A percentile compares a stretch with the other conserved stretches of the same genome.
These are phyloP conservation scores for Coniochaeta sp. DNA, from an alignment of 2,329 filamentous ascomycete species.

Conservation along the genomic window DNA sequence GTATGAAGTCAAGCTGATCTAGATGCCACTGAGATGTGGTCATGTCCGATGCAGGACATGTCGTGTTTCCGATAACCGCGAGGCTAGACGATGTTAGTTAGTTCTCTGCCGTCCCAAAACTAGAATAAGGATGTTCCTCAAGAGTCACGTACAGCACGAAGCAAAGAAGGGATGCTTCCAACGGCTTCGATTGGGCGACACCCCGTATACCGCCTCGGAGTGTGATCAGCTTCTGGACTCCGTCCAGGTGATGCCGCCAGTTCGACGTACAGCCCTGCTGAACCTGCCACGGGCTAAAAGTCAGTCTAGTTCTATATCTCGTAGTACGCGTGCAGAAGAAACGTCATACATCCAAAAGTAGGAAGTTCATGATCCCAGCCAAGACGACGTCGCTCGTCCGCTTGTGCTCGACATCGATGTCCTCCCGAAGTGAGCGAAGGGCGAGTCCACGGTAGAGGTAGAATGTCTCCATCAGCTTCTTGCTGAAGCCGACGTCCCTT, in stretches of 20 bases:
- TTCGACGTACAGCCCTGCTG: slow-evolving; percentile 21
- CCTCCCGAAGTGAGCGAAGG: slow-evolving; percentile 22
- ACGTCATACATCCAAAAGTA: slow-evolving; percentile 23
- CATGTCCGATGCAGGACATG: slow-evolving; percentile 25
- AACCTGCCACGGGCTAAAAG: slow-evolving; percentile 15
- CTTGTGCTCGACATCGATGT: slow-evolving; percentile 14
- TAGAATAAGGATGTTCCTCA: no score
- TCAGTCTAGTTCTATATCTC: no score
- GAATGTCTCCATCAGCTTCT: slow-evolving; percentile 17
- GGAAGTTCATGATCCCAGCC: slow-evolving; percentile 23
- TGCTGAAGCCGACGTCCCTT: slow-evolving; percentile 8
- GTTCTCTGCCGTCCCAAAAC: no score
- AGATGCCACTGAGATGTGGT: slow-evolving; percentile 16
- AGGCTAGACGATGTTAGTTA: slow-evolving; percentile 16
- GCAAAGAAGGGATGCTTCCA: slow-evolving; percentile 12
- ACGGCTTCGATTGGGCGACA: slow-evolving; percentile 13
- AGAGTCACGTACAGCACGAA: slow-evolving; percentile 20
- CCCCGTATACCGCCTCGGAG: slow-evolving; percentile 24
- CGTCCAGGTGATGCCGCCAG: slow-evolving; percentile 29
- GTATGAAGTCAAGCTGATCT: slow-evolving; percentile 17
- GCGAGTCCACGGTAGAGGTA: slow-evolving; percentile 22
- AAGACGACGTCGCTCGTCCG: slow-evolving; percentile 18
- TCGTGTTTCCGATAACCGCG: slow-evolving; percentile 27
- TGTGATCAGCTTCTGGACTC: slow-evolving; percentile 20
- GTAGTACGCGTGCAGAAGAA: not conserved